Evolutionary conservation across 208 protist species (phyloP), one percentile per base, ranked within the genome.

Genomic region (Leishmania major): DNA sequence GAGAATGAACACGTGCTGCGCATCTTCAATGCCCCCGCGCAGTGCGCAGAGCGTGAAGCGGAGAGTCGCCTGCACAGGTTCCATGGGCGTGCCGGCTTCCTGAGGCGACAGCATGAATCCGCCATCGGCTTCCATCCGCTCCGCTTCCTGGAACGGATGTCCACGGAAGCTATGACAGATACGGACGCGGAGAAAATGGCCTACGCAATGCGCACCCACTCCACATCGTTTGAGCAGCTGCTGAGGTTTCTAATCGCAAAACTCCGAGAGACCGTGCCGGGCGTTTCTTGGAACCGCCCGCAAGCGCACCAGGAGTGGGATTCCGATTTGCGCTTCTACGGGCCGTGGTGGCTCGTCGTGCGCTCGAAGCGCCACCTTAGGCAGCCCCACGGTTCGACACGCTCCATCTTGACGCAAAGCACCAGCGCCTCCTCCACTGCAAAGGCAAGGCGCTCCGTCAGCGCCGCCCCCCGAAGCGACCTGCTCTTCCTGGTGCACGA

Each of bases 291-390:
- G 91, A 91, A 94, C 74, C 45, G 19, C 6, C 89, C 91, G 19
- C 45, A 72, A 0, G 13, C 31, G 5, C 81, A 75, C 3, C 80
- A 80, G 2, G 89, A 89, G 64, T 97, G 94, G 94, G 17, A 84
- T 11, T 28, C 87, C 15, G 94, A 96, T 66, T 81, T 95, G 67
- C 92, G 94, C 62, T 91, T 96, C 72, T 80, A 84, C 37, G 88
- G 86, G 3, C 86, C 89, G 64, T 96, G 92, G 90, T 97, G 94
- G 94, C 66, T 97, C 10, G 90, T 89, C 35, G 66, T 97, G 28
- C 90, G 88, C 72, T 57, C 86, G n/a, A 51, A 3, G 60, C 45
- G 13, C 57, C 75, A 78, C 3, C 7, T 43, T 17, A 59, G 37
- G 53, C 47, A 62, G 51, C 19, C 1, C n/a, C 17, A 19, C 35